A percentile compares a stretch with the other conserved stretches of the same genome.
Conservation (phyloP, 768 basidiomycete genomes). For the Holtermanniella nyarrowii region DNA sequence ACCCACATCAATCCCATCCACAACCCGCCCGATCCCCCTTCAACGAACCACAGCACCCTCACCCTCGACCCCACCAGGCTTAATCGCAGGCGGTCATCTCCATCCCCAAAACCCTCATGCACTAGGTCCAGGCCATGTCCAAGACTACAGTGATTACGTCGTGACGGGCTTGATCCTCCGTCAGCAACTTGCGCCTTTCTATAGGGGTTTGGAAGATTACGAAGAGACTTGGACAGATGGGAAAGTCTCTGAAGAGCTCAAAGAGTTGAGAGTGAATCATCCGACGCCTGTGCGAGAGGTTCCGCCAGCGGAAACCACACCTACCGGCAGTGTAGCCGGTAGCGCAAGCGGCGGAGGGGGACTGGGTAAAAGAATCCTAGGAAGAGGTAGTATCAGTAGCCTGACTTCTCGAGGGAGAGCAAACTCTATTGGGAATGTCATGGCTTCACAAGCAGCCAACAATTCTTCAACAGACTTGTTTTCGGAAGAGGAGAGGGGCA, state of each 20-base stretch:
- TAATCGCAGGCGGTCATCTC: slow-evolving; percentile 36
- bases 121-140: slow-evolving; percentile 33
- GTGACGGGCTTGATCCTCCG: slow-evolving; percentile 81
- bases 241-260: slow-evolving; percentile 69
- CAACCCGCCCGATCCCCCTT: slow-evolving; percentile 18
- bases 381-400: slow-evolving; percentile 34
- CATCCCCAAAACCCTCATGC: slow-evolving; percentile 37
- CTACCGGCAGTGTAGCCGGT: background rate
- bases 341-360: background rate
- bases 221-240: slow-evolving; percentile 81
- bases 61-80: slow-evolving; percentile 29
- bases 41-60: slow-evolving; percentile 17
- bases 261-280: slow-evolving; percentile 50
- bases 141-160: slow-evolving; percentile 80
- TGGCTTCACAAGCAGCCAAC: slow-evolving; percentile 9
- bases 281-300: slow-evolving; percentile 1
- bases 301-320: background rate
- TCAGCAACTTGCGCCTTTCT: slow-evolving; percentile 86
- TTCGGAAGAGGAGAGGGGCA: slow-evolving; percentile 20
- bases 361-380: slow-evolving; percentile 52
- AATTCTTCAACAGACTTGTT: background rate
- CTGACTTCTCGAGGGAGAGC: background rate
- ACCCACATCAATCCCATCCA: slow-evolving; percentile 1
- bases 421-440: background rate
- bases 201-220: slow-evolving; percentile 89